Evolutionary conservation across 2,329 filamentous ascomycete species (phyloP), one percentile per base, ranked within the genome.

Genomic region (Scleromitrula shiraiana): DNA sequence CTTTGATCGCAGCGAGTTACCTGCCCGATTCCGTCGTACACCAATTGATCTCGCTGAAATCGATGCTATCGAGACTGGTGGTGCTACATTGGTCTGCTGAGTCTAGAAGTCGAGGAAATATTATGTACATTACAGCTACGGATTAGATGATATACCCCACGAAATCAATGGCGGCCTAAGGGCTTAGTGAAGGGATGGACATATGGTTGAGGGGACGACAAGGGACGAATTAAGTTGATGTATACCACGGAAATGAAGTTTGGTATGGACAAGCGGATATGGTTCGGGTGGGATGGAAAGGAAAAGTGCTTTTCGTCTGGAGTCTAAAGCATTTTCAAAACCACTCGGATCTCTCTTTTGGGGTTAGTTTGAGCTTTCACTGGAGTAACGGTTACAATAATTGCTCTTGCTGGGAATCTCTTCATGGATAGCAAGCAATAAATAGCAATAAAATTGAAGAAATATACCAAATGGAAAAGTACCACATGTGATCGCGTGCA

Each of bases 31-130:
- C 78, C 80, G 83, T 62, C 78, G 88, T 56, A 72, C 78, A 41
- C 77, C 80, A 10, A 85, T 90, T 70, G 83, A 78, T 30, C 69
- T 82, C 59, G 82, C 82, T 36, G 93, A 98, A 77, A 98, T 98
- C 52, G 93, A 97, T 68, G 90, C 89, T 19, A 78, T 98, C 62
- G 89, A 96, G 78, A 93, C 88, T 48, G 93, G 90, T 47, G 93
- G 93, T 49, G 93, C 91, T 27, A 84, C 78, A 62, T 60, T 80
- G 56, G 75, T 72, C 15, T 63, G 61, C 56, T 64, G 51, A 60
- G 47, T 29, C 26, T 27, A 14, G 23, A 35, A 10, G 9, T 27
- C 14, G 8, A 20, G 23, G 20, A 35, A 12, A 14, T n/a, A 41
- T 22, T 6, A 41, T 23, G 40, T 26, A 17, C 30, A n/a, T 47